phyloP scores from a whole-genome alignment of 768 basidiomycete species.

The Tylopilus balloui region DNA sequence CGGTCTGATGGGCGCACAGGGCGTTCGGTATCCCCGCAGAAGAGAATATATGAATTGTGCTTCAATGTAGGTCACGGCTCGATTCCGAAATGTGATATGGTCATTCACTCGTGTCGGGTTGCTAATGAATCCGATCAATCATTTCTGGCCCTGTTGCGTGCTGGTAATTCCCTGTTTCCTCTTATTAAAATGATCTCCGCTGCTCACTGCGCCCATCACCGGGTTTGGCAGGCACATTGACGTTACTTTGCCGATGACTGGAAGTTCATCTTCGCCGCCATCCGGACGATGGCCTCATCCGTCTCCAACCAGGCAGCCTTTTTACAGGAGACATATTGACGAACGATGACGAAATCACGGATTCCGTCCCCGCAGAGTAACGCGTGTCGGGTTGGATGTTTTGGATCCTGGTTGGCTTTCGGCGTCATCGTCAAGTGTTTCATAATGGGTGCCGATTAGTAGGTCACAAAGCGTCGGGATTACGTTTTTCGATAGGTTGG shows the following conservation, averaged over 20 bases:
- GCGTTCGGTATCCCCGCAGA: constrained; percentile 16
- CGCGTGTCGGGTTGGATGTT: constrained; percentile 52
- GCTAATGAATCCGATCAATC: constrained; percentile 40
- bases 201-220: not conserved
- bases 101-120: constrained; percentile 24
- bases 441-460: constrained; percentile 49
- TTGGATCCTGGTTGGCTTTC: constrained; percentile 48
- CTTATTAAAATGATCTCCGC: not conserved
- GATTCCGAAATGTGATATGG: not conserved
- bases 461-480: constrained; percentile 48
- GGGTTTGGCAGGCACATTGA: constrained; percentile 33
- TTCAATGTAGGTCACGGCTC: constrained; percentile 9
- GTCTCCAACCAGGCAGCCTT: constrained; percentile 2
- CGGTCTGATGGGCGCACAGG: constrained; percentile 5
- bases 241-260: constrained; percentile 39
- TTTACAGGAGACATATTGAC: not conserved
- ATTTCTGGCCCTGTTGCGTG: constrained; percentile 57
- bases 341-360: constrained; percentile 39
- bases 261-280: constrained; percentile 16
- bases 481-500: constrained; percentile 19
- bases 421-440: constrained; percentile 48
- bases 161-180: constrained; percentile 23
- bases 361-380: constrained; percentile 50
- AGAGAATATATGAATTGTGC: constrained; percentile 22
- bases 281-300: not conserved